Conservation (phyloP, 1,139 yeast genomes). For the Taphrina sp. region DNA sequence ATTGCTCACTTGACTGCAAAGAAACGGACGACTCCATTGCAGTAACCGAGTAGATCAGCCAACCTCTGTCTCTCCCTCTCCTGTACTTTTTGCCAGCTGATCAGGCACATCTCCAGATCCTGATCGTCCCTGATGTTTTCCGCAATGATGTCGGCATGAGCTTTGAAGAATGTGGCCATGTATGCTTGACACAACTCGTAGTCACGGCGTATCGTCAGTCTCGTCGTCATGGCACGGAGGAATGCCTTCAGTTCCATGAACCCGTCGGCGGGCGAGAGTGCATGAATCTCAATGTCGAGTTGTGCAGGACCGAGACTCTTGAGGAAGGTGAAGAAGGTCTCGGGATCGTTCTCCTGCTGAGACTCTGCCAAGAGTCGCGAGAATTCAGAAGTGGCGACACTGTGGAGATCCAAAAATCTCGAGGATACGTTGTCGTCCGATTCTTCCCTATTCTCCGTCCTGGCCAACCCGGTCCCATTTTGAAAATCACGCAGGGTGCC, state of each 20-base stretch:
- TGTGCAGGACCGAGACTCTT: slow-evolving; percentile 70
- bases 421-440: background rate
- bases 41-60: slow-evolving; percentile 72
- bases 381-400: slow-evolving; percentile 53
- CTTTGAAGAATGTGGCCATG: slow-evolving; percentile 67
- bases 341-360: slow-evolving; percentile 45
- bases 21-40: slow-evolving; percentile 76
- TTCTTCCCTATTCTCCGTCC: background rate
- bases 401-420: slow-evolving; percentile 7
- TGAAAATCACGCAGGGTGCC: slow-evolving; percentile 34
- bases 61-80: slow-evolving; percentile 51
- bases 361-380: slow-evolving; percentile 64
- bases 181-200: slow-evolving; percentile 75
- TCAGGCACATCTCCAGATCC: slow-evolving; percentile 47
- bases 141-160: slow-evolving; percentile 79
- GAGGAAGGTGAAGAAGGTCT: slow-evolving; percentile 55
- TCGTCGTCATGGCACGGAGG: slow-evolving; percentile 62
- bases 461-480: slow-evolving; percentile 32
- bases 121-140: slow-evolving; percentile 45
- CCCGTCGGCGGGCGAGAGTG: slow-evolving; percentile 64
- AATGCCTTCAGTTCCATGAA: slow-evolving; percentile 64
- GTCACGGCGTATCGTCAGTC: slow-evolving; percentile 58
- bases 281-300: slow-evolving; percentile 81
- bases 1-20: slow-evolving; percentile 42
- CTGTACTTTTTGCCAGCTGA: slow-evolving; percentile 54